phyloP scores from a whole-genome alignment of 2,329 filamentous ascomycete species.

The Fulvia fulva region DNA sequence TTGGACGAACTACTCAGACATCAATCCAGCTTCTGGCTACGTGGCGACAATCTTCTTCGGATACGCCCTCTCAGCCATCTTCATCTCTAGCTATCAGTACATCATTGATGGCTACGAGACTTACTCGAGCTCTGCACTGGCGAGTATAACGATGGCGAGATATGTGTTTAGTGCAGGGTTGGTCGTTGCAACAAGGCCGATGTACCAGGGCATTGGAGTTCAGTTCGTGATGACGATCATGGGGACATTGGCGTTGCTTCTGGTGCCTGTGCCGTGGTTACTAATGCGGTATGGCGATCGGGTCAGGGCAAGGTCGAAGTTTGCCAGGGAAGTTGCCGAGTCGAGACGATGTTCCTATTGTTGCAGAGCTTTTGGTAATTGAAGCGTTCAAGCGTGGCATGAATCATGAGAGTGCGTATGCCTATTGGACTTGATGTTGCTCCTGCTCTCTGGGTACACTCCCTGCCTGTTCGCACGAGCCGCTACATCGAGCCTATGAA shows the following conservation, averaged over 20 bases:
- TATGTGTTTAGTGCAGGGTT: conserved; percentile 28
- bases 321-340: neutral
- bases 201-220: conserved; percentile 2
- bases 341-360: neutral
- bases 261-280: neutral
- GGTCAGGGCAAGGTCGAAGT: neutral
- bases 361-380: neutral
- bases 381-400: neutral
- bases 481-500: no score
- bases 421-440: neutral
- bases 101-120: conserved; percentile 55
- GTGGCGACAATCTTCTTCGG: conserved; percentile 50
- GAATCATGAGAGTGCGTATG: neutral
- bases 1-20: conserved; percentile 39
- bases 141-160: conserved; percentile 37
- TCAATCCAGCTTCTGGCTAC: conserved; percentile 51
- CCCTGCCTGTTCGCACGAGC: no score
- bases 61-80: conserved; percentile 47
- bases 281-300: neutral
- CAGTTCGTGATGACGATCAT: conserved; percentile 1
- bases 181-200: conserved; percentile 1
- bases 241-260: neutral
- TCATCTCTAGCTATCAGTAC: conserved; percentile 53
- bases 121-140: conserved; percentile 49
- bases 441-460: neutral